Evolutionary conservation across 352 stramenopile genomes (phyloP).

Genomic region (Halophytophthora batemanensis): DNA sequence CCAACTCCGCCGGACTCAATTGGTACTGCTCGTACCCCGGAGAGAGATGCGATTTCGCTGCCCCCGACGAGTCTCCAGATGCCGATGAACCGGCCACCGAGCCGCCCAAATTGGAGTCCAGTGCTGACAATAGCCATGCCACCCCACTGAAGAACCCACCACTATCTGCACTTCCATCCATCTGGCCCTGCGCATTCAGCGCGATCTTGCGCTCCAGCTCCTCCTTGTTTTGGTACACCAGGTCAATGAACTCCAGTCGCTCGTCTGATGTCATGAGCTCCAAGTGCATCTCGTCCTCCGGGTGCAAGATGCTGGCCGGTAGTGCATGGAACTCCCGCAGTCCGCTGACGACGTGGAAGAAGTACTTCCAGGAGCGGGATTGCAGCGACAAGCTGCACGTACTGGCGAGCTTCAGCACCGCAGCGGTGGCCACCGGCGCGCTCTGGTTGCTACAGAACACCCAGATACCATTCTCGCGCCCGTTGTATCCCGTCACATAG

Average conservation of each 20-base stretch:
- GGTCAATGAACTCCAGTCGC: conserved; percentile 46
- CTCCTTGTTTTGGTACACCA: conserved; percentile 61
- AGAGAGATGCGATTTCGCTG: conserved; percentile 19
- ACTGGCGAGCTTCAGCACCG: conserved; percentile 64
- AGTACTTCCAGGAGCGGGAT: conserved; percentile 53
- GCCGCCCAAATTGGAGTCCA: conserved; percentile 45
- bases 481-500: conserved; percentile 62
- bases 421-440: conserved; percentile 59
- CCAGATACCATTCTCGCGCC: conserved; percentile 46
- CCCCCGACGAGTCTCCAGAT: not conserved
- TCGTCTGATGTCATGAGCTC: conserved; percentile 52
- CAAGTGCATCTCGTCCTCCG: conserved; percentile 21
- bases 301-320: conserved; percentile 42
- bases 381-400: conserved; percentile 52
- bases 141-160: conserved; percentile 71
- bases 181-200: conserved; percentile 30
- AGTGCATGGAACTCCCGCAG: conserved; percentile 67
- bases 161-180: conserved; percentile 13
- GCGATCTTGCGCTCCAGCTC: conserved; percentile 46
- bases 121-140: conserved; percentile 64
- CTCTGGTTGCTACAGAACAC: conserved; percentile 74
- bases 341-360: conserved; percentile 58
- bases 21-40: conserved; percentile 27
- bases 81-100: conserved; percentile 11
- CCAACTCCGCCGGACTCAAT: conserved; percentile 38